Conservation (phyloP, 805 yeast species). For the Dipodascus geniculatus region DNA sequence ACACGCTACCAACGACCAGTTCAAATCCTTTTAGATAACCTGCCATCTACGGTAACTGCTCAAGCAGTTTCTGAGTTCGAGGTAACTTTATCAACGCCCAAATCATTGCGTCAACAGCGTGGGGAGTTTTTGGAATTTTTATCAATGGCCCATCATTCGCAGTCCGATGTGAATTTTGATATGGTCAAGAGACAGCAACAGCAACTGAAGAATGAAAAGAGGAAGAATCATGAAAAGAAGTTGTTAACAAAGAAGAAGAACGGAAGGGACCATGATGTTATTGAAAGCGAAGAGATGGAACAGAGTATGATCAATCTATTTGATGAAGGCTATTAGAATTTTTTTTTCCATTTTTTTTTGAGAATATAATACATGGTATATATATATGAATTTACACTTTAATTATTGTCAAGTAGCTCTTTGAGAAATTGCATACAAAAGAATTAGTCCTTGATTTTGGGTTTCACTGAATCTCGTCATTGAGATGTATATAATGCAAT, state of each 20-base stretch:
- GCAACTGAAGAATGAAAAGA: neutral
- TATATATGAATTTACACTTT: neutral
- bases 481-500: no score
- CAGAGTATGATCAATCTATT: neutral
- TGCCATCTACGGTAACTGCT: constrained; percentile 35
- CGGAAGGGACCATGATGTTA: neutral
- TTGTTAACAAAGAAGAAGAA: neutral
- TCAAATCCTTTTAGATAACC: constrained; percentile 38
- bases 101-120: constrained; percentile 65
- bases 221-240: neutral
- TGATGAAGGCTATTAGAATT: neutral
- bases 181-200: neutral
- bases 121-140: constrained; percentile 62
- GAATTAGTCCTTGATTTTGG: no score
- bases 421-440: no score
- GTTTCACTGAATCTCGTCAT: no score
- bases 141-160: neutral
- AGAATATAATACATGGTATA: neutral
- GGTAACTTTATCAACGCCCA: constrained; percentile 44
- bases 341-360: neutral
- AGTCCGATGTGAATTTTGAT: neutral
- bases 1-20: constrained; percentile 61
- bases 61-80: constrained; percentile 56
- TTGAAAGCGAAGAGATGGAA: neutral
- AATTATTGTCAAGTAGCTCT: no score